These are phyloP conservation scores for Sporothrix brunneoviolacea DNA, from an alignment of 2,329 filamentous ascomycete species.

Conservation along the genomic window DNA sequence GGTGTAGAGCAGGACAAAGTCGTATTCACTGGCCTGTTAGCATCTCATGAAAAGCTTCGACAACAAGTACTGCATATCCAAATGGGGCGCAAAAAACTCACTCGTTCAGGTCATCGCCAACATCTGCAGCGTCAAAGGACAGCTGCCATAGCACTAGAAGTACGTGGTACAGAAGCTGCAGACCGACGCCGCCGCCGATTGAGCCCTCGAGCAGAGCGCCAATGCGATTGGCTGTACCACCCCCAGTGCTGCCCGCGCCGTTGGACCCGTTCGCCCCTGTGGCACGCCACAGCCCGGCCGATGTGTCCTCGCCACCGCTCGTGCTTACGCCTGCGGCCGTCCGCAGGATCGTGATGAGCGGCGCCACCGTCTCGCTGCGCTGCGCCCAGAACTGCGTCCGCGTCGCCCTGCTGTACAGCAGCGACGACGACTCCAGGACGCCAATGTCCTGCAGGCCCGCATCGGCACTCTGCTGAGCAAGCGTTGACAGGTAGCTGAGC, in stretches of 20 bases:
- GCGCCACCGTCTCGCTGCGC: slow-evolving; percentile 73
- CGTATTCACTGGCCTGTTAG: slow-evolving; percentile 63
- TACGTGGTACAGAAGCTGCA: slow-evolving; percentile 91
- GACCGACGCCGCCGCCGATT: slow-evolving; percentile 73
- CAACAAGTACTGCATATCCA: not conserved
- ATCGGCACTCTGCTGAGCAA: slow-evolving; percentile 72
- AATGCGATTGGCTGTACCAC: slow-evolving; percentile 23
- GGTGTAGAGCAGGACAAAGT: slow-evolving; percentile 86
- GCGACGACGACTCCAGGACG: slow-evolving; percentile 80
- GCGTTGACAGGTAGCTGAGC: slow-evolving; percentile 75
- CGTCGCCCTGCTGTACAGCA: slow-evolving; percentile 68
- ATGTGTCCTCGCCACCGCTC: slow-evolving; percentile 44
- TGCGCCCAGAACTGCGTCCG: slow-evolving; percentile 88
- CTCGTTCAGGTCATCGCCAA: slow-evolving; percentile 76
- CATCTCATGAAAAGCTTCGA: not conserved
- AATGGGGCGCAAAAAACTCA: slow-evolving; percentile 37
- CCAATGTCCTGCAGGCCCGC: slow-evolving; percentile 91
- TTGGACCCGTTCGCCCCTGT: slow-evolving; percentile 24
- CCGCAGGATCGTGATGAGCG: slow-evolving; percentile 74
- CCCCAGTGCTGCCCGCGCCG: not conserved
- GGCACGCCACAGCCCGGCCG: slow-evolving; percentile 55
- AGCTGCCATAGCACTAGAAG: slow-evolving; percentile 93
- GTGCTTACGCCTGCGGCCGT: slow-evolving; percentile 67
- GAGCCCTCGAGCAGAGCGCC: slow-evolving; percentile 43
- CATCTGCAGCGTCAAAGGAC: slow-evolving; percentile 77